Percentiles rank a stretch among this genome's conserved stretches.
Evolutionary conservation across 306 rosid species (phyloP).

Genomic region (Fagus sylvatica): DNA sequence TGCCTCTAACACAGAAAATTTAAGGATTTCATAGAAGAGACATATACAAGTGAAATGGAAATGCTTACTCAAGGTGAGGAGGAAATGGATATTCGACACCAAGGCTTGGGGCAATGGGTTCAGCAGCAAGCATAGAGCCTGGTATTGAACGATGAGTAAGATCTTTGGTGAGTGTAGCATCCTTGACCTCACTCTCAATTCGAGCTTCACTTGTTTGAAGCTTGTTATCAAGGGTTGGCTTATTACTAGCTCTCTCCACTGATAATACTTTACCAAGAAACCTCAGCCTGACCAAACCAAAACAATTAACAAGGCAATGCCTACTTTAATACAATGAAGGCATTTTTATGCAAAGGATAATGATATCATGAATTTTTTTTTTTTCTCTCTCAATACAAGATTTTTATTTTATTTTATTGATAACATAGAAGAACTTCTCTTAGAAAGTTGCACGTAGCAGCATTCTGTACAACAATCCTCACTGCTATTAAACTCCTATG

Average conservation of each 20-base stretch:
- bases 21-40: slow-evolving; percentile 10
- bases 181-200: slow-evolving; percentile 34
- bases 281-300: slow-evolving; percentile 59
- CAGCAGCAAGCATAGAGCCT: slow-evolving; percentile 46
- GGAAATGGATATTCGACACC: slow-evolving; percentile 95
- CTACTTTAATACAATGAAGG: neutral
- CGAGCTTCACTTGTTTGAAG: slow-evolving; percentile 29
- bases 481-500: too few relatives aligned
- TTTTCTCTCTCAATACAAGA: too few relatives aligned
- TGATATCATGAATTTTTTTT: too few relatives aligned
- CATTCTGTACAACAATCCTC: too few relatives aligned
- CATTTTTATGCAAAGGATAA: too few relatives aligned
- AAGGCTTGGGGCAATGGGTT: slow-evolving; percentile 80
- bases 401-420: too few relatives aligned
- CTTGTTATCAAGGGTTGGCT: slow-evolving; percentile 35
- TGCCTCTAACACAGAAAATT: neutral
- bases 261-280: slow-evolving; percentile 80
- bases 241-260: slow-evolving; percentile 63
- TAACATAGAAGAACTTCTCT: too few relatives aligned
- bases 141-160: slow-evolving; percentile 40
- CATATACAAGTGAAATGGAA: slow-evolving; percentile 9
- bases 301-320: slow-evolving; percentile 8
- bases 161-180: slow-evolving; percentile 33
- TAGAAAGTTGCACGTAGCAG: too few relatives aligned
- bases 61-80: slow-evolving; percentile 77